Evolutionary conservation across 345 rosid species (phyloP).

Genomic region (Salix suchowensis): DNA sequence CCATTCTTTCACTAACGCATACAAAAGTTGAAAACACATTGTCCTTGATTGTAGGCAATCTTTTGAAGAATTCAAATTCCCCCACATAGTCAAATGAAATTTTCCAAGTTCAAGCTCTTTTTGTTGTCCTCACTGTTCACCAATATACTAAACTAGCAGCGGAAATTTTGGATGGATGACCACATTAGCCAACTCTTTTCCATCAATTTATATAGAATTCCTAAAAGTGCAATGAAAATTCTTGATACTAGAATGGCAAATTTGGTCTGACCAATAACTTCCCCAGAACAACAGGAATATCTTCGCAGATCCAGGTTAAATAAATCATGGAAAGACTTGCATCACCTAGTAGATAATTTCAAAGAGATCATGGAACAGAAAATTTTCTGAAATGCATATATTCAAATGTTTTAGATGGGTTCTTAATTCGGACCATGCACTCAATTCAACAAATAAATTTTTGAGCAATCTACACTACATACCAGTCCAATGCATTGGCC

Average conservation of each 20-base stretch:
- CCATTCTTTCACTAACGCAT: not conserved
- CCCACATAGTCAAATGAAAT: not conserved
- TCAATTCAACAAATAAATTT: not conserved
- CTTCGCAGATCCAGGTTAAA: too few relatives aligned
- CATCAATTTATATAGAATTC: not conserved
- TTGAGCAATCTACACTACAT: slow-evolving; percentile 9
- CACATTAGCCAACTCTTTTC: not conserved
- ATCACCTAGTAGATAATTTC: too few relatives aligned
- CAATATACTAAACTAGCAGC: not conserved
- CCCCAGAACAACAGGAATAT: too few relatives aligned
- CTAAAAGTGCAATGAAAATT: too few relatives aligned
- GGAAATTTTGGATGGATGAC: not conserved
- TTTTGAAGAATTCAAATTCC: not conserved
- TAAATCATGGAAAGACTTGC: too few relatives aligned
- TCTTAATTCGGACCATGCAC: not conserved
- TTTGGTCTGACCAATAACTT: too few relatives aligned
- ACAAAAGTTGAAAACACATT: not conserved
- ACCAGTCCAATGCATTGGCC: slow-evolving; percentile 65
- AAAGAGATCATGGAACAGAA: too few relatives aligned
- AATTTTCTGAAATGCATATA: not conserved
- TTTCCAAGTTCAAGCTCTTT: not conserved
- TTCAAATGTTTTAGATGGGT: not conserved
- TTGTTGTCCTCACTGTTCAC: not conserved
- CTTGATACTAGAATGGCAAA: too few relatives aligned
- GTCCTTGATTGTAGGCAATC: not conserved